A percentile compares a stretch with the other conserved stretches of the same genome.
Evolutionary conservation across 108 stramenopile genomes (phyloP).

Genomic region (Pseudonitzschia multiseries): DNA sequence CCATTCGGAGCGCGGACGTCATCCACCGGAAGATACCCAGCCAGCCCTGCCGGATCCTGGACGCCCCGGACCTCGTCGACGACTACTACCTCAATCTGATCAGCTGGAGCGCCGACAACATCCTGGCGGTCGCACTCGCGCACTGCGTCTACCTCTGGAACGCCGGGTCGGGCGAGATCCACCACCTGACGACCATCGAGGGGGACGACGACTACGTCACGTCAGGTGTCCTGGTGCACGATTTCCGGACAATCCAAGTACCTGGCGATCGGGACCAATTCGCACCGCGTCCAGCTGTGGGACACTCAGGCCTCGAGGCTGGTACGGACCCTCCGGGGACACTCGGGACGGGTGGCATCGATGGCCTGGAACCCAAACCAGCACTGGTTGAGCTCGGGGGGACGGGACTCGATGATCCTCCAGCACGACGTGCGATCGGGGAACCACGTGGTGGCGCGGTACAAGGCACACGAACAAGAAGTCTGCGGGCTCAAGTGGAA

Average conservation of each 20-base stretch:
- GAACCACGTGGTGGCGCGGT: slow-evolving; percentile 60
- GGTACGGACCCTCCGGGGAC: slow-evolving; percentile 86
- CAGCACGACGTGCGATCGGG: slow-evolving; percentile 92
- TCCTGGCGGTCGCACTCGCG: slow-evolving; percentile 95
- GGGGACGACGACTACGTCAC: slow-evolving; percentile 94
- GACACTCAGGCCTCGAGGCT: slow-evolving; percentile 66
- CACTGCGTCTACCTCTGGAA: slow-evolving; percentile 99
- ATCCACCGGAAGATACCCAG: slow-evolving; percentile 86
- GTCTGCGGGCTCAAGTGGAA: slow-evolving; percentile 70
- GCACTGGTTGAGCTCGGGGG: slow-evolving; percentile 87
- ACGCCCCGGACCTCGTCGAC: slow-evolving; percentile 98
- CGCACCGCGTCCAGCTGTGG: slow-evolving; percentile 78
- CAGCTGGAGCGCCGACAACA: slow-evolving; percentile 91
- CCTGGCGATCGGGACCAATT: slow-evolving; percentile 90
- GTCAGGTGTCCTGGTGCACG: slow-evolving; percentile 92
- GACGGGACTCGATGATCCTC: slow-evolving; percentile 89
- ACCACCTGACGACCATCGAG: slow-evolving; percentile 85
- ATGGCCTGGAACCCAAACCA: slow-evolving; percentile 97
- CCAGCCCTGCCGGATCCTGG: slow-evolving; percentile 93
- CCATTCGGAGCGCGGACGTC: slow-evolving; percentile 14
- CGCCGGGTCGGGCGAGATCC: slow-evolving; percentile 91
- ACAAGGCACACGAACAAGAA: slow-evolving; percentile 78
- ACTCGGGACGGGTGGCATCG: slow-evolving; percentile 90
- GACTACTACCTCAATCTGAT: slow-evolving; percentile 99
- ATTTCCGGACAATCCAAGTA: slow-evolving; percentile 76